Conservation (phyloP, 768 basidiomycete genomes). For the Tremella yokohamensis region DNA sequence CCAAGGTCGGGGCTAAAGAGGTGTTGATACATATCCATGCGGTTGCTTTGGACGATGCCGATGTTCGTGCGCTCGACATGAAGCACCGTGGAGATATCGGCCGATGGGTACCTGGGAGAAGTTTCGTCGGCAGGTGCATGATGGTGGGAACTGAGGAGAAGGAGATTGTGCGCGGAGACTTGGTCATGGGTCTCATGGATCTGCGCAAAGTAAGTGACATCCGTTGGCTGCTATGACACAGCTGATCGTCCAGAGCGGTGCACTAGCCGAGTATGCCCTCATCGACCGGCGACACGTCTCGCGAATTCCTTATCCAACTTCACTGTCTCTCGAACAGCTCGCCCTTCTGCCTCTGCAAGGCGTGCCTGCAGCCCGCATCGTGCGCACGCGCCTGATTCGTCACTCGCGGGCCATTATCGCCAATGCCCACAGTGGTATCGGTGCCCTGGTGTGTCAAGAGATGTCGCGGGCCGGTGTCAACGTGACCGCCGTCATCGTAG, state of each 20-base stretch:
- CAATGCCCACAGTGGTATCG: constrained; percentile 55
- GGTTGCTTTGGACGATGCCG: constrained; percentile 74
- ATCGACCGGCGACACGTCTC: constrained; percentile 74
- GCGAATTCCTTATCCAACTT: constrained; percentile 64
- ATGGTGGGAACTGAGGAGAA: constrained; percentile 78
- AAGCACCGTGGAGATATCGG: constrained; percentile 44
- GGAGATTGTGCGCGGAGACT: constrained; percentile 71
- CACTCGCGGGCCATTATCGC: constrained; percentile 61
- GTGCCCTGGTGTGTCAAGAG: constrained; percentile 75
- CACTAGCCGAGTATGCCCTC: constrained; percentile 81
- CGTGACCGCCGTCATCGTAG: constrained; percentile 67
- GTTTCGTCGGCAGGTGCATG: constrained; percentile 77
- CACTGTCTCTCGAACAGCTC: constrained; percentile 65
- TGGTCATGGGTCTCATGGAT: constrained; percentile 78
- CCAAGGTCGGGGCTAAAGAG: constrained; percentile 64
- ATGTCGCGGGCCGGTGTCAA: constrained; percentile 66
- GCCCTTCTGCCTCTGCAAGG: constrained; percentile 76
- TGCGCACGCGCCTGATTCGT: constrained; percentile 62
- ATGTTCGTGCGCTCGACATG: constrained; percentile 59
- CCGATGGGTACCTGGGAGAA: constrained; percentile 80
- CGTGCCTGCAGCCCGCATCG: constrained; percentile 74
- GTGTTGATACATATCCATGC: constrained; percentile 85
- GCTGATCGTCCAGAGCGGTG: constrained; percentile 62
- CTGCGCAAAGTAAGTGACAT: constrained; percentile 66
- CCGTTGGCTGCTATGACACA: constrained; percentile 5